Evolutionary conservation across 306 rosid genomes (phyloP).

Genomic region (Alnus glutinosa): DNA sequence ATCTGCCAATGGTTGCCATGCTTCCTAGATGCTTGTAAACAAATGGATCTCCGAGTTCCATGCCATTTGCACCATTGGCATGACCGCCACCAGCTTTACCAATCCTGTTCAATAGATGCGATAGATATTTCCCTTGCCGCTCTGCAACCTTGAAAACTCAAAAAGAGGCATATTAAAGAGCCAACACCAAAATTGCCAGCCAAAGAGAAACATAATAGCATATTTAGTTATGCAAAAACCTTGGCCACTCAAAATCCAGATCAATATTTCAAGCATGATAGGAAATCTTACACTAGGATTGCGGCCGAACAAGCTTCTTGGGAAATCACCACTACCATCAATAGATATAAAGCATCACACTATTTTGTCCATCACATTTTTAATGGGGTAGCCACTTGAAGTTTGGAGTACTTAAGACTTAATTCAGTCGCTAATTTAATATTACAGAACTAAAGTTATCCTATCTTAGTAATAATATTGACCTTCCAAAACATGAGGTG

Average conservation of each 20-base stretch:
- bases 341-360: neutral
- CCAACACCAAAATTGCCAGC: neutral
- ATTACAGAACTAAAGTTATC: neutral
- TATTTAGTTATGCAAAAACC: slow-evolving; percentile 2
- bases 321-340: neutral
- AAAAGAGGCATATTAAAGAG: slow-evolving; percentile 11
- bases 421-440: neutral
- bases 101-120: slow-evolving; percentile 60
- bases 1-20: slow-evolving; percentile 93
- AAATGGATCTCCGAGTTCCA: slow-evolving; percentile 63
- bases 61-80: slow-evolving; percentile 52
- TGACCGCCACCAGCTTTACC: slow-evolving; percentile 74
- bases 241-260: neutral
- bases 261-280: neutral
- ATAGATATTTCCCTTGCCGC: slow-evolving; percentile 88
- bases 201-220: slow-evolving; percentile 6
- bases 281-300: neutral
- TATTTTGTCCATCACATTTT: neutral
- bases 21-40: slow-evolving; percentile 93
- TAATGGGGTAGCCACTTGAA: neutral
- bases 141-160: slow-evolving; percentile 77
- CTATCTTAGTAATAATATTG: neutral
- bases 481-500: neutral
- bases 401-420: neutral
- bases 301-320: neutral